Base-by-base conservation (phyloP, 139 green algal genomes). In the Micractinium sp. region DNA sequence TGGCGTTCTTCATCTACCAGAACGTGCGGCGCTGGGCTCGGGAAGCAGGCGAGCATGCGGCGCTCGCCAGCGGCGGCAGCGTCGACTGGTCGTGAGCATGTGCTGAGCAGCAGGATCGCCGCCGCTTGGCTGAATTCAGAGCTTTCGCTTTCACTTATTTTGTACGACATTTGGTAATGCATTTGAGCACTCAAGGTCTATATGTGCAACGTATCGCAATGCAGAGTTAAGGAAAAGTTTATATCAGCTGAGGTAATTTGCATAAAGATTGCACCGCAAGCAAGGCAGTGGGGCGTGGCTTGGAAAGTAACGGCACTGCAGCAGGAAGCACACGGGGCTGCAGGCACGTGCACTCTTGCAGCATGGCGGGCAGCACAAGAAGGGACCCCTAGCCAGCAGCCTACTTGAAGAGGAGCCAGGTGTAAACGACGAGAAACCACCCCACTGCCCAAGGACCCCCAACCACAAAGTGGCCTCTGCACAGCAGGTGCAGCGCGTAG, bases 21-120 rank as follows among this genome's bases (percentile, higher is more conserved):
- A 91, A 91, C 67, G 89, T 89, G 36, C 53, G 82, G 71, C 69
- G 89, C 14, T 91, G 88, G 88, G 22, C n/a, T 0, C 33, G 27
- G 35, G 82, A 87, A 18, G 82, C 80, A 9, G 5, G 3, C 22
- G 33, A 77, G 61, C 35, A 53, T 63, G 60, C 23, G 23, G 61
- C 61, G 25, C 31, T 39, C 2, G 13, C n/a, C 80, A 61, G 38
- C 19, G 53, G 53, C 80, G 56, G 56, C 41, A 84, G 78, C 53
- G 71, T 31, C n/a, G 80, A 73, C 80, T 85, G 80, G 80, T 38
- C 38, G 5, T 67, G 78, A 83, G 27, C 69, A 71, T 31, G 20
- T 77, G 25, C 9, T 16, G 67, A 35, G 67, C 25, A n/a, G 20
- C 67, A 18, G 9, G n/a, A 1, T 75, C 67, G 19, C 3, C 7